Percentiles rank a stretch among this genome's conserved stretches.
Evolutionary conservation across 1,284 basidiomycete genomes (phyloP).

Genomic region (Pseudozyma thailandica): DNA sequence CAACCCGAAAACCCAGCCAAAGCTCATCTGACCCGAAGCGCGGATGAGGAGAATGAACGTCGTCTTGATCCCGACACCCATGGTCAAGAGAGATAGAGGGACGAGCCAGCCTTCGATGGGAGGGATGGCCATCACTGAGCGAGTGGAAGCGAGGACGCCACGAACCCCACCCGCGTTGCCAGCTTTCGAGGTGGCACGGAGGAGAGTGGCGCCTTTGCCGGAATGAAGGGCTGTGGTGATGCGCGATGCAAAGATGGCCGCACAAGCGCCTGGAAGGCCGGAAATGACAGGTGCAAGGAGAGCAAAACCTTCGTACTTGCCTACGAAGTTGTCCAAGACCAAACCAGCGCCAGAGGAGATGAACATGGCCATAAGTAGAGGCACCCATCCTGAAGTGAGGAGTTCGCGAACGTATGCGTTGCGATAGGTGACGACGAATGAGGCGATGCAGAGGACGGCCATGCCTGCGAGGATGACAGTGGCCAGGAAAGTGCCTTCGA

Average conservation of each 20-base stretch:
- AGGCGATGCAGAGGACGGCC: conserved; percentile 73
- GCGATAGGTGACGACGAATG: conserved; percentile 72
- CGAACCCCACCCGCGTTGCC: conserved; percentile 21
- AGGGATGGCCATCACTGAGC: conserved; percentile 25
- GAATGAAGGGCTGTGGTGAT: conserved; percentile 85
- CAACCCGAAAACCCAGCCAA: conserved; percentile 57
- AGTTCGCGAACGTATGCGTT: conserved; percentile 79
- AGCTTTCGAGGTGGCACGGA: conserved; percentile 30
- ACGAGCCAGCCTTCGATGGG: conserved; percentile 62
- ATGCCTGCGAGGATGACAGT: conserved; percentile 75
- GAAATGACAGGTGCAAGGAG: conserved; percentile 88
- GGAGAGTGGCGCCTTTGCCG: conserved; percentile 44
- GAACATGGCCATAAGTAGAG: conserved; percentile 89
- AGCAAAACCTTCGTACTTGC: conserved; percentile 85
- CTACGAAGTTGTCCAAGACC: conserved; percentile 88
- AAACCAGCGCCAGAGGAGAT: conserved; percentile 91
- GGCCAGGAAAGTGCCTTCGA: conserved; percentile 68
- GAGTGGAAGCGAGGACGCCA: conserved; percentile 22
- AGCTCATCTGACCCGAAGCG: conserved; percentile 48
- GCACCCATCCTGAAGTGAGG: conserved; percentile 85
- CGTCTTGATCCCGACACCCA: conserved; percentile 50
- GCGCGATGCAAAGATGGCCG: conserved; percentile 89
- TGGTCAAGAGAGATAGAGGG: conserved; percentile 53
- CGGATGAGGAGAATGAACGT: conserved; percentile 55
- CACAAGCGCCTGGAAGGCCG: conserved; percentile 78